Evolutionary conservation across 352 stramenopile genomes (phyloP).

Genomic region (Phytophthora lateralis): DNA sequence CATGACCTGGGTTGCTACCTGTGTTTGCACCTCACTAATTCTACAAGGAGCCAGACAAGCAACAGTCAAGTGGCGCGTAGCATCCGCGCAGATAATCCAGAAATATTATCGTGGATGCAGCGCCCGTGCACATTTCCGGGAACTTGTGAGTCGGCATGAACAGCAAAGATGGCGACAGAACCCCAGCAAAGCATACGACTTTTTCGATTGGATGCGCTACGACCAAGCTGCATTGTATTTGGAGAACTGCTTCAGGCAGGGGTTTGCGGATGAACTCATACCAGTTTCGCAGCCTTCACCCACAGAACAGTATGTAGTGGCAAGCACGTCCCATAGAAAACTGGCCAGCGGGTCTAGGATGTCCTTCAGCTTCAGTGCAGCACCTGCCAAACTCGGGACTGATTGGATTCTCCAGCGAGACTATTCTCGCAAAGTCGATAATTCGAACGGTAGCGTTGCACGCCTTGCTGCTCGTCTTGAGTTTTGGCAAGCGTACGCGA

Average conservation of each 20-base stretch:
- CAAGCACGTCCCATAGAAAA: slow-evolving; percentile 1
- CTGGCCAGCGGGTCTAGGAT: slow-evolving; percentile 40
- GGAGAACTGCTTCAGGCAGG: slow-evolving; percentile 55
- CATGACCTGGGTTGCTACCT: slow-evolving; percentile 17
- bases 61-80: slow-evolving; percentile 22
- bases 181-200: slow-evolving; percentile 50
- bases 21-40: slow-evolving; percentile 25
- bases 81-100: slow-evolving; percentile 46
- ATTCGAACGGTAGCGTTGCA: slow-evolving; percentile 5
- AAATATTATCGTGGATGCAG: slow-evolving; percentile 49
- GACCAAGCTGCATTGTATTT: slow-evolving; percentile 52
- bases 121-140: slow-evolving; percentile 41
- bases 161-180: slow-evolving; percentile 58
- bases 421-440: neutral
- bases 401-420: slow-evolving; percentile 35
- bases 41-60: slow-evolving; percentile 26
- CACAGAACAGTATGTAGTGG: neutral
- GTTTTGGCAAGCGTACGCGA: slow-evolving; percentile 66
- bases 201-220: slow-evolving; percentile 45
- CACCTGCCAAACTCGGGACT: slow-evolving; percentile 29
- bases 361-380: slow-evolving; percentile 59
- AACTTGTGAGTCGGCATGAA: slow-evolving; percentile 34
- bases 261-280: slow-evolving; percentile 20
- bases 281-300: neutral
- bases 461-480: slow-evolving; percentile 28